phyloP scores from a whole-genome alignment of 2,329 filamentous ascomycete genomes.

The Gliomastix tumulicola region DNA sequence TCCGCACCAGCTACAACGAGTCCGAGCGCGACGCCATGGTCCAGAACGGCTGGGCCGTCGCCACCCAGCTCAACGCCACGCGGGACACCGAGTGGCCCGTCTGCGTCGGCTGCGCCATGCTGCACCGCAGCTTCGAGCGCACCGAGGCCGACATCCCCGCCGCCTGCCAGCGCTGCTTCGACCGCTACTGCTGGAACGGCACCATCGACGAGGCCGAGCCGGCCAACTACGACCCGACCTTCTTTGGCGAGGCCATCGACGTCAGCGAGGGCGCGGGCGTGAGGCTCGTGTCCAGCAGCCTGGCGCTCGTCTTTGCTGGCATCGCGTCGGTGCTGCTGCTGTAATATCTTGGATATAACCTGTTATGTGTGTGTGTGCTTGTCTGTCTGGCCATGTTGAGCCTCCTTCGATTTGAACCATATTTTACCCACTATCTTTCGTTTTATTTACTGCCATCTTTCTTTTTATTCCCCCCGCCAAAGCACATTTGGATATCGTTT shows the following conservation, averaged over 20 bases:
- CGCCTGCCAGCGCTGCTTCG: constrained; percentile 71
- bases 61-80: constrained; percentile 76
- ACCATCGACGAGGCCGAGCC: constrained; percentile 32
- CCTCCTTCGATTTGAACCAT: too few relatives aligned
- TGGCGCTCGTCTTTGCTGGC: constrained; percentile 9
- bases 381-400: not conserved
- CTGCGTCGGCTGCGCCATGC: constrained; percentile 83
- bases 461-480: too few relatives aligned
- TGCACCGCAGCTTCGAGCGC: constrained; percentile 67
- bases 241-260: constrained; percentile 16
- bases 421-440: too few relatives aligned
- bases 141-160: constrained; percentile 63
- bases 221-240: constrained; percentile 21
- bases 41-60: constrained; percentile 77
- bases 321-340: constrained; percentile 9
- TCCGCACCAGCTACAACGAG: constrained; percentile 56
- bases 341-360: too few relatives aligned
- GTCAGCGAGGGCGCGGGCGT: constrained; percentile 12
- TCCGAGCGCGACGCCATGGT: constrained; percentile 72
- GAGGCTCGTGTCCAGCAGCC: constrained; percentile 8
- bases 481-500: too few relatives aligned
- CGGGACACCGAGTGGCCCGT: constrained; percentile 67
- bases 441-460: too few relatives aligned
- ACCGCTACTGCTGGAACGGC: constrained; percentile 91
- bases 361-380: not conserved